phyloP scores from a whole-genome alignment of 305 asterid species.

The Coffea humblotiana region DNA sequence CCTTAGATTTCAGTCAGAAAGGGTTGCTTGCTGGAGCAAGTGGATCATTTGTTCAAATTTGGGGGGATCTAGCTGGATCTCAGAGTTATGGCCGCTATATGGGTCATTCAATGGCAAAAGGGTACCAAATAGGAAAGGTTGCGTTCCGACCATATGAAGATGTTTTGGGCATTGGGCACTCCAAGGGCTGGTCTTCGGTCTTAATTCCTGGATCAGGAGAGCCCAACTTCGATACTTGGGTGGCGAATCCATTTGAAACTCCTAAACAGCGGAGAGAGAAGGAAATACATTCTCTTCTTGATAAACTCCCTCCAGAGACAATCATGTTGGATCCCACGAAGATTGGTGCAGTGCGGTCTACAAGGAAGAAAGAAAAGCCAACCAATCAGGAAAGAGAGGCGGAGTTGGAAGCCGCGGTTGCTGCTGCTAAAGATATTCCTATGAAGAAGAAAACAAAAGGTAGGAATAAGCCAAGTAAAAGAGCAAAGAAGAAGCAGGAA shows the following conservation, averaged over 20 bases:
- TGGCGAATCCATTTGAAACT: conserved; percentile 88
- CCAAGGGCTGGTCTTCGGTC: conserved; percentile 88
- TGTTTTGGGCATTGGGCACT: conserved; percentile 86
- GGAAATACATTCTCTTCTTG: conserved; percentile 84
- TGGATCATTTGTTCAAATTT: conserved; percentile 78
- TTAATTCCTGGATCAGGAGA: conserved; percentile 95
- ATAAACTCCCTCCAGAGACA: conserved; percentile 93
- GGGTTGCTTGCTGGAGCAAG: conserved; percentile 73
- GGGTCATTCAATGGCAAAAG: conserved; percentile 80
- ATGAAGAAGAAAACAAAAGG: conserved; percentile 90
- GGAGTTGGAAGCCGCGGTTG: conserved; percentile 67
- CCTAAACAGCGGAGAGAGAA: conserved; percentile 79
- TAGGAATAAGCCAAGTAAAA: conserved; percentile 78
- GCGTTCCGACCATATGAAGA: conserved; percentile 87
- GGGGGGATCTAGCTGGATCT: conserved; percentile 58
- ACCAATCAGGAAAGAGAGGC: conserved; percentile 56
- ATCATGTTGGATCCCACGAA: conserved; percentile 90
- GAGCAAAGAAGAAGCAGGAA: conserved; percentile 73
- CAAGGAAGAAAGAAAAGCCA: conserved; percentile 49
- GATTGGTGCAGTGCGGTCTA: conserved; percentile 71
- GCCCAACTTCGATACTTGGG: conserved; percentile 89
- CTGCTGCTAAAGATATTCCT: conserved; percentile 48
- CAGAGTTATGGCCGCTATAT: conserved; percentile 67
- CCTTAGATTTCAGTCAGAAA: conserved; percentile 79
- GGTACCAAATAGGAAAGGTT: conserved; percentile 66